A percentile compares a stretch with the other conserved stretches of the same genome.
Evolutionary conservation across 352 stramenopile species (phyloP).

Genomic region (Phytophthora colocasiae): DNA sequence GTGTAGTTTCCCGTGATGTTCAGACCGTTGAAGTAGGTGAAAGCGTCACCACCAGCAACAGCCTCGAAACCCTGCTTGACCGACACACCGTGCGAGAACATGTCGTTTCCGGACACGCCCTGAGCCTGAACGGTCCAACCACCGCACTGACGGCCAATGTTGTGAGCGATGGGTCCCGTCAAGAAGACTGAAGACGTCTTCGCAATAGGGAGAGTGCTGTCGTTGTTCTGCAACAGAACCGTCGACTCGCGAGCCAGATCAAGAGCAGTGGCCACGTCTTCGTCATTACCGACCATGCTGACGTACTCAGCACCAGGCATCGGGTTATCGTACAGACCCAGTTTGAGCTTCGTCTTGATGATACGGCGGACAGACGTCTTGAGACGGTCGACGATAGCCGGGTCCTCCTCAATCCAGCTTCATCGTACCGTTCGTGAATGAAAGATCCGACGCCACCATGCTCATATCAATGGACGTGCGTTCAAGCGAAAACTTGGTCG

Average conservation of each 20-base stretch:
- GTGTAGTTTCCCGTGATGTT: constrained; percentile 54
- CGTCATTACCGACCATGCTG: constrained; percentile 45
- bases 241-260: constrained; percentile 69
- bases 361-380: constrained; percentile 61
- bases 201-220: constrained; percentile 19
- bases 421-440: constrained; percentile 52
- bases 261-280: constrained; percentile 53
- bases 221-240: constrained; percentile 30
- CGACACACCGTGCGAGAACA: constrained; percentile 51
- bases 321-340: constrained; percentile 68
- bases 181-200: constrained; percentile 21
- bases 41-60: constrained; percentile 20
- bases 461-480: constrained; percentile 89
- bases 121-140: constrained; percentile 79
- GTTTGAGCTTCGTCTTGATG: constrained; percentile 64
- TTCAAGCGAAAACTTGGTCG: constrained; percentile 62
- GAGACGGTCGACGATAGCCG: constrained; percentile 43
- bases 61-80: constrained; percentile 56
- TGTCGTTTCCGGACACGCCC: constrained; percentile 55
- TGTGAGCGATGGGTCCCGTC: constrained; percentile 46
- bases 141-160: constrained; percentile 65
- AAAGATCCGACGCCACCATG: constrained; percentile 65
- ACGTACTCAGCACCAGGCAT: constrained; percentile 55
- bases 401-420: constrained; percentile 39
- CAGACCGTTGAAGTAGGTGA: constrained; percentile 62